Base-by-base conservation (phyloP, 148 eudicot species). In the Amaranthus hypochondriacus region DNA sequence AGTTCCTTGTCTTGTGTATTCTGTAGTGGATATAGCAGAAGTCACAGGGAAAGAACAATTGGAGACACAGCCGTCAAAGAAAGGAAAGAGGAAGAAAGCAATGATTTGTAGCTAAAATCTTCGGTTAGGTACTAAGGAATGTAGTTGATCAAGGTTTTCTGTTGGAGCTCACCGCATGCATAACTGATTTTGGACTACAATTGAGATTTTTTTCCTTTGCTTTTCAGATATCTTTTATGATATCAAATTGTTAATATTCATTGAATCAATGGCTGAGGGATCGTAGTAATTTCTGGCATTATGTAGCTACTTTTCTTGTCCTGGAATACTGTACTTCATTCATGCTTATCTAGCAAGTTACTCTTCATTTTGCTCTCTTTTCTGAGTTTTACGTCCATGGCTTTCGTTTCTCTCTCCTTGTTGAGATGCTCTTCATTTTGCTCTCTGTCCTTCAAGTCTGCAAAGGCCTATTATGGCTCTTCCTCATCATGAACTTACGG, bases 41-140 rank as follows among this genome's bases (percentile, higher is more conserved):
- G 92, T 86, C 44, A 82, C 93, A 28, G 97, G 92, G 63, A 91
- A 89, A 80, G 93, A 89, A 76, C 97, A 94, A 72, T 77, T 54
- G 60, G 98, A 93, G 63, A 83, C 89, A 71, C 97, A 88, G 57
- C 93, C 96, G 62, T 60, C 90, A 59, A 91, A 87, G 88, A 94
- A 87, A 78, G 96, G 98, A 76, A 76, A 84, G 98, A 64, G 97
- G 97, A 81, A 88, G 98, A 85, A 94, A 94, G 66, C 98, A 94
- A 82, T 89, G 81, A 82, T 59, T 6, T 53, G 69, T 52, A 51
- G 9, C 44, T 51, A 13, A 11, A 48, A 46, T 39, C 59, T 63
- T 73, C 54, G 12, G 62, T 54, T 79, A 70, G 71, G 65, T 59
- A 9, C 42, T 75, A 62, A 66, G 69, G 42, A 56, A 60, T 71